Base-by-base conservation (phyloP, 306 rosid genomes). In the Malus fusca region DNA sequence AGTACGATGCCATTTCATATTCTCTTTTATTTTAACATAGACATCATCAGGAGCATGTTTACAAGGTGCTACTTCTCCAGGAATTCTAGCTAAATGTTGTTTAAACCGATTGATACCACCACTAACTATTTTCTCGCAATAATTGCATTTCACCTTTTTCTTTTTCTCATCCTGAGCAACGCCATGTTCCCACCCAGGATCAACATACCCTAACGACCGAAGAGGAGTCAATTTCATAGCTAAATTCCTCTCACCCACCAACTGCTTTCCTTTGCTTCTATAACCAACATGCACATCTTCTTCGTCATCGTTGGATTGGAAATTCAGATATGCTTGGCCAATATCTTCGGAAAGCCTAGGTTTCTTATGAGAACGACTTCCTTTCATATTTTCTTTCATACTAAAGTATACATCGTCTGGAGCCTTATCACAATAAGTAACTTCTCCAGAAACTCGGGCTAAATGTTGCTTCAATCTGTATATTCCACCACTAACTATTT, bases 181-280 rank as follows among this genome's bases (percentile, higher is more conserved):
- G 76, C 98, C 96, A 82, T 95, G 98, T 75, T 95, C 98, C 98
- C 98, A 95, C 40, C 98, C 97, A n/a, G 98, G 98, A 70, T 95
- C 98, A 81, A 94, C 83, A 81, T 90, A 92, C 69, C 97, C 97
- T 80, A 94, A 82, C 55, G 97, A 90, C 61, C 98, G 86, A 71
- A 90, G 92, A 80, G 98, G 90, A 78, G 91, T 88, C 75, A 86
- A 69, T 65, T 85, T 88, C 81, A 85, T 76, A 71, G 81, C 74
- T 37, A 85, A 72, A 77, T 72, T 90, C 82, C 90, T 86, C 31
- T 82, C 91, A 81, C 76, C 88, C 87, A 88, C 81, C 82, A 89
- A 82, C 53, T 92, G 97, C 79, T 89, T 95, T 71, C 98, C 96
- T 82, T 89, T 90, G 82, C 85, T 87, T 85, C 95, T 81, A 85